phyloP scores from a whole-genome alignment of 768 basidiomycete genomes.

The Pisolithus albus region DNA sequence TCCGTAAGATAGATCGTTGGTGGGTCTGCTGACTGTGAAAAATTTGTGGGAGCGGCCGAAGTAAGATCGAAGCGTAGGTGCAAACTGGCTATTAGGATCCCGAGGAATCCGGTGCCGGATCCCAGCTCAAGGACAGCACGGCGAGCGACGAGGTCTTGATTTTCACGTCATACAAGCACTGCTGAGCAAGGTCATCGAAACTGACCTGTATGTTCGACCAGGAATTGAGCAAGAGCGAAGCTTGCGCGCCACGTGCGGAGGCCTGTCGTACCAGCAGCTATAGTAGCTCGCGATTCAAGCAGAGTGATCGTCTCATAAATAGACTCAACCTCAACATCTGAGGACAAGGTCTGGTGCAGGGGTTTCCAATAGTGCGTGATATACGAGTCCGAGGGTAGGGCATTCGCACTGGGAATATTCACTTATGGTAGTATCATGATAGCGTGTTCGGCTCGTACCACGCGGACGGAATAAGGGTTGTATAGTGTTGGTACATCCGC shows the following conservation, averaged over 20 bases:
- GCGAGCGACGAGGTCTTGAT: constrained; percentile 8
- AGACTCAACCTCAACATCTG: not conserved
- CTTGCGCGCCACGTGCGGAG: constrained; percentile 76
- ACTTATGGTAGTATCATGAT: not conserved
- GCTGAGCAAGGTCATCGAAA: not conserved
- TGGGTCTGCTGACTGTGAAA: not conserved
- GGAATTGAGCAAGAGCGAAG: constrained; percentile 54
- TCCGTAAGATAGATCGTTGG: constrained; percentile 52
- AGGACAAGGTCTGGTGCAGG: not conserved
- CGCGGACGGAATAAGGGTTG: constrained; percentile 38
- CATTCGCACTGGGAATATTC: constrained; percentile 16
- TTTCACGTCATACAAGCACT: not conserved
- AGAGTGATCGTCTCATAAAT: constrained; percentile 47
- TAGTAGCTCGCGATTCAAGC: constrained; percentile 64
- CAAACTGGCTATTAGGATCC: constrained; percentile 51
- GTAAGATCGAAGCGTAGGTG: constrained; percentile 30
- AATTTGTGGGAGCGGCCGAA: not conserved
- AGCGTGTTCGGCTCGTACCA: constrained; percentile 7
- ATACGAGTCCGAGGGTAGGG: constrained; percentile 40
- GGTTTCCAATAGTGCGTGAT: constrained; percentile 59
- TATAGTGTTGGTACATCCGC: constrained; percentile 56
- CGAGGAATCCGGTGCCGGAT: constrained; percentile 71
- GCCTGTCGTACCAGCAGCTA: constrained; percentile 75
- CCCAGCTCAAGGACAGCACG: constrained; percentile 66
- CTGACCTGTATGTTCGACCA: constrained; percentile 52